Evolutionary conservation across 352 stramenopile species (phyloP).

Genomic region (Pythium folliculosum): DNA sequence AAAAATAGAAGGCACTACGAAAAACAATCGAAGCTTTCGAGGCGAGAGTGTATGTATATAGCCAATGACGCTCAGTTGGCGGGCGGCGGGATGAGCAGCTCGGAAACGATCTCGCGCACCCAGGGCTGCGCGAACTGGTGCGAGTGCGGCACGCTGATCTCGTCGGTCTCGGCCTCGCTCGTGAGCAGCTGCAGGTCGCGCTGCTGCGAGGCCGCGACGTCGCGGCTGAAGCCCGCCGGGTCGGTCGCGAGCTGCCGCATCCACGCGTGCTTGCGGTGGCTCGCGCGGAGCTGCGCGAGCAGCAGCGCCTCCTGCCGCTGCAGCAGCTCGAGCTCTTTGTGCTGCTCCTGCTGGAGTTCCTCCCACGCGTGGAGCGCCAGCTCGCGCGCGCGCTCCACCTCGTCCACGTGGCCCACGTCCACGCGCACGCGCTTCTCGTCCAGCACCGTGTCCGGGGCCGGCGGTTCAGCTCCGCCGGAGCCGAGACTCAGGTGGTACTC

Average conservation of each 20-base stretch:
- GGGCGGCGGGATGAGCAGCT: slow-evolving; percentile 35
- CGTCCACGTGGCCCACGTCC: slow-evolving; percentile 57
- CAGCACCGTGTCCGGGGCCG: slow-evolving; percentile 23
- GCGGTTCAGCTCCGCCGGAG: neutral
- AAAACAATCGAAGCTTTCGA: slow-evolving; percentile 1
- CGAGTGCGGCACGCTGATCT: slow-evolving; percentile 54
- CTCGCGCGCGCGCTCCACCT: slow-evolving; percentile 42
- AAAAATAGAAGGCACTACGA: neutral
- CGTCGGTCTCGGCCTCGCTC: slow-evolving; percentile 60
- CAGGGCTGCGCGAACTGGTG: slow-evolving; percentile 74
- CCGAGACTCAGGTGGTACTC: slow-evolving; percentile 61
- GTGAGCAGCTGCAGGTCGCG: slow-evolving; percentile 64
- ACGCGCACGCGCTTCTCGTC: slow-evolving; percentile 62
- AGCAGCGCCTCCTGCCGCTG: slow-evolving; percentile 60
- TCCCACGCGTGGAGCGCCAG: slow-evolving; percentile 52
- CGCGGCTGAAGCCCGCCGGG: slow-evolving; percentile 62
- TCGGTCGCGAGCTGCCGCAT: slow-evolving; percentile 68
- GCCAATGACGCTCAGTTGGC: slow-evolving; percentile 14
- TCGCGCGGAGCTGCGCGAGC: slow-evolving; percentile 48
- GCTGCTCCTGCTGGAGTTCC: slow-evolving; percentile 66
- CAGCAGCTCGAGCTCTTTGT: slow-evolving; percentile 61
- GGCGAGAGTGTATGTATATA: neutral
- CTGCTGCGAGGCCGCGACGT: slow-evolving; percentile 60
- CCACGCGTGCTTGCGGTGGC: slow-evolving; percentile 62
- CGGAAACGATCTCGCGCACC: slow-evolving; percentile 56